Evolutionary conservation across 176 grass and related monocot genomes (phyloP), one percentile per base, ranked within the genome.

Genomic region (Phragmites australis): DNA sequence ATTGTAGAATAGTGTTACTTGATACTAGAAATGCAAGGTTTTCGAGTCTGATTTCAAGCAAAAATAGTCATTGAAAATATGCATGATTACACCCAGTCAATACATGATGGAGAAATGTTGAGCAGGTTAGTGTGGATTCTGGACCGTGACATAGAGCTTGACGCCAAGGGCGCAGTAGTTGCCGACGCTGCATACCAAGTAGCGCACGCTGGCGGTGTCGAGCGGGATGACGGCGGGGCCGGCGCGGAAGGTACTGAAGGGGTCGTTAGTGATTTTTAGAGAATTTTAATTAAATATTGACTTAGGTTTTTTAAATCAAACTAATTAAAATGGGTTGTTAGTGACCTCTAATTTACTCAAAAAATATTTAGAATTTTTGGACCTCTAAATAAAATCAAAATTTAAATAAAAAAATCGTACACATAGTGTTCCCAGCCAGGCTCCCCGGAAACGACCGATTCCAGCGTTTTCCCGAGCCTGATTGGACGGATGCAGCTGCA

Each of bases 101-200:
- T 37, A 37, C 47, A 49, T 31, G 45, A 21, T 7, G 21, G 9
- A 34, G 29, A 63, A 1, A 31, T 3, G 29, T 12, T 2, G 37
- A 23, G 40, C 17, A 49, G 25, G 44, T 42, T 78, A 82, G 23
- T 0, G 32, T 42, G 5, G 13, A 2, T 68, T 65, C 23, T 76
- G 34, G 39, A 74, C 66, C 0, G 13, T 4, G 29, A 89, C 72
- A 0, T 25, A 31, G 4, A 91, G 1, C 65, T 78, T 91, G 65
- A 83, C 19, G 25, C 88, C 80, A 5, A 94, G 80, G 51, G n/a
- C 6, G 79, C 88, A 94, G 79, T 90, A 88, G 78, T 86, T 83
- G n/a, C 61, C 87, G 49, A 87, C 34, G 73, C 46, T 80, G 70
- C 82, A 88, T 5, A 84, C 14, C 68, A 81, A 93, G 49, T 74